phyloP scores from a whole-genome alignment of 768 basidiomycete genomes.

The Mycena haematopus region DNA sequence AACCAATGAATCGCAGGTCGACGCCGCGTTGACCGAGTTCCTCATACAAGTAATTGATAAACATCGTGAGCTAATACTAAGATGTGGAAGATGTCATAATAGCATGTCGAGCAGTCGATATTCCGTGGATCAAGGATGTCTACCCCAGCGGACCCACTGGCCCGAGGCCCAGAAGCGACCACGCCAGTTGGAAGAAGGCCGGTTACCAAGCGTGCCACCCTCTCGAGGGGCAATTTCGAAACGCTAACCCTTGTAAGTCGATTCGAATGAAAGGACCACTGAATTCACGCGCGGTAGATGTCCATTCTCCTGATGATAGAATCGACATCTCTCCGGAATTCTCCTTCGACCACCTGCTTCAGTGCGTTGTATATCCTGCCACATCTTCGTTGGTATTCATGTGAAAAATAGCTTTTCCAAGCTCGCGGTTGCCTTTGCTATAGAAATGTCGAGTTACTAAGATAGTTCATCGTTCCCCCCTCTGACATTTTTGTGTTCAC shows the following conservation, averaged over 20 bases:
- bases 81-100: not conserved
- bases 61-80: not conserved
- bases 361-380: slow-evolving; percentile 33
- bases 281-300: slow-evolving; percentile 4
- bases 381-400: not conserved
- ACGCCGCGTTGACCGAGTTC: slow-evolving; percentile 23
- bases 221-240: slow-evolving; percentile 58
- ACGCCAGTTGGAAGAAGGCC: slow-evolving; percentile 62
- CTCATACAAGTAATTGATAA: slow-evolving; percentile 22
- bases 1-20: slow-evolving; percentile 8
- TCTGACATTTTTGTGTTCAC: not conserved
- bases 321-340: slow-evolving; percentile 67
- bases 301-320: slow-evolving; percentile 43
- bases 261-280: not conserved
- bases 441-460: slow-evolving; percentile 46
- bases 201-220: slow-evolving; percentile 67
- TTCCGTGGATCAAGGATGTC: slow-evolving; percentile 24
- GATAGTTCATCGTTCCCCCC: not conserved
- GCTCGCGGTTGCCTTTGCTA: slow-evolving; percentile 56
- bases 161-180: slow-evolving; percentile 2
- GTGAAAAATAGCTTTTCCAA: not conserved
- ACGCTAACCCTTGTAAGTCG: slow-evolving; percentile 59
- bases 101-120: slow-evolving; percentile 15
- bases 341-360: slow-evolving; percentile 68
- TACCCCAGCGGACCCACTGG: slow-evolving; percentile 5